phyloP scores from a whole-genome alignment of 1,284 basidiomycete genomes.

The Farysia itapuensis region DNA sequence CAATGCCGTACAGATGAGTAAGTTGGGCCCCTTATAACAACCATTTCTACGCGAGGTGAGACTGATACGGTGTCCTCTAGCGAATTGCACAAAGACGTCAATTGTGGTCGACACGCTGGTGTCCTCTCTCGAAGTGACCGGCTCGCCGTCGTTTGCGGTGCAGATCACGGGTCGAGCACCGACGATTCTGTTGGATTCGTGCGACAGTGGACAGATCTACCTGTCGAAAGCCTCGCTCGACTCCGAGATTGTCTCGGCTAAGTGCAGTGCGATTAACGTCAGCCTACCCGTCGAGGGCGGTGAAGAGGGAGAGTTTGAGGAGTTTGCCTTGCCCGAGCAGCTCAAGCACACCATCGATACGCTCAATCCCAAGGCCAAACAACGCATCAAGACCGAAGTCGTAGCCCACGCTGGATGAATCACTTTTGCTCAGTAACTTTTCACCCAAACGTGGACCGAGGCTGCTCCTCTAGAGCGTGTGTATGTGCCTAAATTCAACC shows the following conservation, averaged over 20 bases:
- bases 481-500: too few species aligned
- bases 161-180: conserved; percentile 88
- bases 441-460: too few species aligned
- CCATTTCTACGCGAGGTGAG: too few species aligned
- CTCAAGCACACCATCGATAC: conserved; percentile 79
- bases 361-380: conserved; percentile 73
- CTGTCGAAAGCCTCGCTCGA: conserved; percentile 78
- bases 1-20: conserved; percentile 88
- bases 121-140: conserved; percentile 81
- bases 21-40: too few species aligned
- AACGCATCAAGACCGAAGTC: conserved; percentile 49
- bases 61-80: neutral
- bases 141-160: conserved; percentile 86
- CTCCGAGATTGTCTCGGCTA: conserved; percentile 88
- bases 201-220: conserved; percentile 93
- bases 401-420: conserved; percentile 52
- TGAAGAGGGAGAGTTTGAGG: conserved; percentile 87
- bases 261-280: conserved; percentile 92
- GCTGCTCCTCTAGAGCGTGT: too few species aligned
- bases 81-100: conserved; percentile 76
- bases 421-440: too few species aligned
- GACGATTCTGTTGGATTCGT: conserved; percentile 89
- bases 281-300: conserved; percentile 82
- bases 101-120: conserved; percentile 89
- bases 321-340: conserved; percentile 93